phyloP scores from a whole-genome alignment of 1,139 yeast species.

The Chernovozyma sophiae-reginae region DNA sequence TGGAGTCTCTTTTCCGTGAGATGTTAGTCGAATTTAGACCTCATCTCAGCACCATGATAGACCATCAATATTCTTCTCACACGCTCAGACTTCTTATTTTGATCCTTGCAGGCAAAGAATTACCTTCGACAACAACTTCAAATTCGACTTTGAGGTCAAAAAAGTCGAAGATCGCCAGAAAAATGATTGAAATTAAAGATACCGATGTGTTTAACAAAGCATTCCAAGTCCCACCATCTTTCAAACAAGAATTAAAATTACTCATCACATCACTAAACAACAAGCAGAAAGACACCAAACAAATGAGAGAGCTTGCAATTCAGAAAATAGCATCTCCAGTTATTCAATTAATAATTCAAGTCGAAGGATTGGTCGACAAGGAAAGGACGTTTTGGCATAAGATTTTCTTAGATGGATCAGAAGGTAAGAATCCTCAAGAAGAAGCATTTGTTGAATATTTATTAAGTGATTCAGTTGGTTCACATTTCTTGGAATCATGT shows the following conservation, averaged over 20 bases:
- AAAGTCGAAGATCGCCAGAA: constrained; percentile 84
- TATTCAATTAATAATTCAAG: constrained; percentile 69
- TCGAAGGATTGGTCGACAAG: constrained; percentile 77
- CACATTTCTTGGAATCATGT: constrained; percentile 78
- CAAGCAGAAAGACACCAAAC: constrained; percentile 38
- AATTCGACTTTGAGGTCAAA: constrained; percentile 81
- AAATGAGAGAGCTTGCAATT: constrained; percentile 68
- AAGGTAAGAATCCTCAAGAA: constrained; percentile 58
- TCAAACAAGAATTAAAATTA: constrained; percentile 56
- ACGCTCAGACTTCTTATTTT: constrained; percentile 70
- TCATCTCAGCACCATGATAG: constrained; percentile 53
- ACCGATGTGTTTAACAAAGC: constrained; percentile 61
- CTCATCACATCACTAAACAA: constrained; percentile 22
- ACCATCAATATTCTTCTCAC: constrained; percentile 85
- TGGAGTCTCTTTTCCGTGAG: constrained; percentile 61
- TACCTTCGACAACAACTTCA: constrained; percentile 72
- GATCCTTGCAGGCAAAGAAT: constrained; percentile 69
- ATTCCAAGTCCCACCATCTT: constrained; percentile 70
- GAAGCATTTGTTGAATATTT: constrained; percentile 81
- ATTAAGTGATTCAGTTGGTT: constrained; percentile 83
- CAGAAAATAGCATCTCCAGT: constrained; percentile 87
- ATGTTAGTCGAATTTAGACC: constrained; percentile 69
- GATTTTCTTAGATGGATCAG: constrained; percentile 37
- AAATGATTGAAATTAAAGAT: constrained; percentile 85
- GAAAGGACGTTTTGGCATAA: constrained; percentile 65